Evolutionary conservation across 768 basidiomycete species (phyloP).

Genomic region (Filobasidium floriforme): DNA sequence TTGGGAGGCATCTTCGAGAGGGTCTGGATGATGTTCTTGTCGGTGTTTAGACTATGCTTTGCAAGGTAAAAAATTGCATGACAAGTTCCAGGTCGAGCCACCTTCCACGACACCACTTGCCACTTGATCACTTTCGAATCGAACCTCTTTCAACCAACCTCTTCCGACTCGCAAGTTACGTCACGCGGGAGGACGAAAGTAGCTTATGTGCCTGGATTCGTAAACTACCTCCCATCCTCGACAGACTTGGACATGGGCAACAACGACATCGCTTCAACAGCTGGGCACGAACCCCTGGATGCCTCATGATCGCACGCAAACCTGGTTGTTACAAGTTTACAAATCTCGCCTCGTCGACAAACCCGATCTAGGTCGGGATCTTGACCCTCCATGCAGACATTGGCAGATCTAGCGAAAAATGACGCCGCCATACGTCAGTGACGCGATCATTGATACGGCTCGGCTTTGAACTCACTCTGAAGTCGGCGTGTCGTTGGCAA

Average conservation of each 20-base stretch:
- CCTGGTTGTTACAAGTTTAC: too few species aligned
- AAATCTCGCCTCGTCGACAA: neutral
- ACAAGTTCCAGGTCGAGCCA: too few species aligned
- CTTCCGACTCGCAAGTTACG: too few species aligned
- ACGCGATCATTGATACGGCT: neutral
- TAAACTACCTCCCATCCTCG: neutral
- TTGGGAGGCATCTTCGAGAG: neutral
- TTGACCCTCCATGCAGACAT: constrained; percentile 38
- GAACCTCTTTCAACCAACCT: neutral
- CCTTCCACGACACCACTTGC: too few species aligned
- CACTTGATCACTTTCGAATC: neutral
- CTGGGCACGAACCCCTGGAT: too few species aligned
- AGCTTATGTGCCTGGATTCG: neutral
- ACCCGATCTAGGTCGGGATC: constrained; percentile 22
- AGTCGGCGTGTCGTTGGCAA: constrained; percentile 74
- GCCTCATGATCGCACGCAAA: too few species aligned
- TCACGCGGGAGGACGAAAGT: neutral
- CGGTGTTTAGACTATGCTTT: too few species aligned
- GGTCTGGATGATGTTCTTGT: too few species aligned
- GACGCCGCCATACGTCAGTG: neutral
- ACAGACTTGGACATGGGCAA: neutral
- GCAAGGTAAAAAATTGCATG: too few species aligned
- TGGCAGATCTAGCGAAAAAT: constrained; percentile 27
- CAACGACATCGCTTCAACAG: too few species aligned
- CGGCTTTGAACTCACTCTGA: constrained; percentile 47